Evolutionary conservation across 2,329 filamentous ascomycete species (phyloP), one percentile per base, ranked within the genome.

Genomic region (Curvularia sp.): DNA sequence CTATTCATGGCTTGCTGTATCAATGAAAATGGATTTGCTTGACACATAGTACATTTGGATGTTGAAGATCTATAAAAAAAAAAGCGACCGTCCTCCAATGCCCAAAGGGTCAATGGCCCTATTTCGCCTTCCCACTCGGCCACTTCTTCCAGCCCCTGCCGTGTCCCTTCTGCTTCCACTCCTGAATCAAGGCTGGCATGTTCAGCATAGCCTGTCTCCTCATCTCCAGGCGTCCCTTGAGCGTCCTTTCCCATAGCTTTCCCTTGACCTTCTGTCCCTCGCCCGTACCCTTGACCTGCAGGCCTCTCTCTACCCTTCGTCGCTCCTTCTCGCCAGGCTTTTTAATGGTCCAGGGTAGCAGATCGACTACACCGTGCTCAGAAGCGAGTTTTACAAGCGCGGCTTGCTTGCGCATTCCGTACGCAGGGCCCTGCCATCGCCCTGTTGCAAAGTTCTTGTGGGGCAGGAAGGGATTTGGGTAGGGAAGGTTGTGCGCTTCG

Each of bases 251-350:
- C 87, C 93, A 91, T 70, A 87, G 84, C 80, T 97, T 94, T 78
- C 95, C 95, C 89, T 98, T 99, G 77, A 97, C 94, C 79, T 85
- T 88, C 80, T 97, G 89, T 57, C 93, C 94, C 67, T 92, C 88
- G 83, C 95, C 94, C 1, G 94, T 98, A 70, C 94, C 94, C 86
- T 93, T 94, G 57, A 97, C 90, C 62, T 89, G 84, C 77, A 97
- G 76, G 49, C 93, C 94, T 64, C 89, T 84, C 81, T 96, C 90
- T 57, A 92, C 86, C 57, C 91, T 83, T 76, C 87, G 86, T 71
- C 86, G 84, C 72, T 93, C 84, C 77, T 84, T 87, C 74, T 86
- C 84, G 67, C 88, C 89, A 2, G 89, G 89, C 68, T 88, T 87
- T 85, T 97, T 97, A 57, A 82, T 82, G 10, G 89, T 90, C 67